A percentile compares a stretch with the other conserved stretches of the same genome.
phyloP scores from a whole-genome alignment of 805 yeast species.

The Candida corydali region DNA sequence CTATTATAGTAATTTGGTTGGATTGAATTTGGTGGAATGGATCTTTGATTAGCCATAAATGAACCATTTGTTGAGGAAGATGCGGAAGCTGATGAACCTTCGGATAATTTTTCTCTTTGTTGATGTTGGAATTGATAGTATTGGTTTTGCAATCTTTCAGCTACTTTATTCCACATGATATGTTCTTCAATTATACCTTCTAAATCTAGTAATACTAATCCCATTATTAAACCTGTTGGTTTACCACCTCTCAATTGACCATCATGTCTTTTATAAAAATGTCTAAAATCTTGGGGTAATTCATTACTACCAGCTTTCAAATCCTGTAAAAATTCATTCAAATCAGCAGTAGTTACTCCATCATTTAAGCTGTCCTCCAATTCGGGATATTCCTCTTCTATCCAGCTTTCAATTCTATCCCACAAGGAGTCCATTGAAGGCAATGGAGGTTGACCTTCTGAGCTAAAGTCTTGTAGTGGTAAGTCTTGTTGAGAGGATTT shows the following conservation, averaged over 20 bases:
- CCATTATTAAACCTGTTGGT: conserved; percentile 44
- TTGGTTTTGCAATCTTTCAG: conserved; percentile 36
- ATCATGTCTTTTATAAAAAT: conserved; percentile 42
- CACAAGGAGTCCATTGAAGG: conserved; percentile 43
- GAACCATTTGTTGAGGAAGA: conserved; percentile 13
- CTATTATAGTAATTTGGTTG: conserved; percentile 32
- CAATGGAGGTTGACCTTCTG: conserved; percentile 47
- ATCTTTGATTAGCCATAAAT: conserved; percentile 31
- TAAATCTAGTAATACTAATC: conserved; percentile 38
- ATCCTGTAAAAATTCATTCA: conserved; percentile 44
- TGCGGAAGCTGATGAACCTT: conserved; percentile 2
- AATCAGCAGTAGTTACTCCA: conserved; percentile 43
- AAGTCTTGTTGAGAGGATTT: conserved; percentile 44
- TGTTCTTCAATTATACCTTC: conserved; percentile 41
- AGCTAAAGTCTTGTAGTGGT: conserved; percentile 42
- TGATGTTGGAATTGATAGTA: conserved; percentile 26
- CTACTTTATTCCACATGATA: conserved; percentile 39
- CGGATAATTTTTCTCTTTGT: conserved; percentile 16
- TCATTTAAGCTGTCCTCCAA: conserved; percentile 39
- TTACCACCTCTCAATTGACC: conserved; percentile 44
- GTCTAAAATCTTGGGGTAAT: conserved; percentile 41
- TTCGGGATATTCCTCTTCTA: conserved; percentile 45
- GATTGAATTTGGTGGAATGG: conserved; percentile 35
- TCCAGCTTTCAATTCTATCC: conserved; percentile 39
- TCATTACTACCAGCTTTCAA: conserved; percentile 32